These are phyloP conservation scores for Rosa multiflora DNA, from an alignment of 306 rosid genomes.

Conservation along the genomic window DNA sequence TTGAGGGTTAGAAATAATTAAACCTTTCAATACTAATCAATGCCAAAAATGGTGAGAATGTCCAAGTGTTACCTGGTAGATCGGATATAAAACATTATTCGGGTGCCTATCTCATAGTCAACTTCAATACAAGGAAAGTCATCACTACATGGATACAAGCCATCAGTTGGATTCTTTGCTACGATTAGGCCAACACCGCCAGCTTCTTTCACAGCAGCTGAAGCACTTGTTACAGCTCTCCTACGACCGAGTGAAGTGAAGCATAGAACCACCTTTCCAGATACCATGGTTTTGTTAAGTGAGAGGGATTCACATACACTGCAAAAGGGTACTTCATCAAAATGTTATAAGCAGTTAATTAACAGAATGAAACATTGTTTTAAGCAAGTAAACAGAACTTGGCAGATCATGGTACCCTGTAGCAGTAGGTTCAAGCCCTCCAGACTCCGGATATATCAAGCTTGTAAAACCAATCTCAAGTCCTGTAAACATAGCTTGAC, in stretches of 20 bases:
- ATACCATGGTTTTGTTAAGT: conserved; percentile 26
- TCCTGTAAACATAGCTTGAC: conserved; percentile 32
- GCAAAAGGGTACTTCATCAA: not conserved
- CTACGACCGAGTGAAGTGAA: conserved; percentile 18
- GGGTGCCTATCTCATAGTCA: conserved; percentile 39
- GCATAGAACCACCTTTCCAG: conserved; percentile 41
- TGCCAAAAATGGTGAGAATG: too few relatives aligned
- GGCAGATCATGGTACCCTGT: conserved; percentile 12
- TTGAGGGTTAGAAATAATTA: not conserved
- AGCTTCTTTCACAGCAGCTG: conserved; percentile 27
- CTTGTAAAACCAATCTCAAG: conserved; percentile 31
- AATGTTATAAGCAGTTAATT: not conserved
- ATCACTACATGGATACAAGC: conserved; percentile 15
- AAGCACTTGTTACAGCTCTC: conserved; percentile 10
- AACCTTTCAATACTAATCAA: not conserved
- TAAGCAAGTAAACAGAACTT: not conserved
- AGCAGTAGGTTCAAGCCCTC: conserved; percentile 4
- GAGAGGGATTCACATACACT: conserved; percentile 36
- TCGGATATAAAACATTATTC: conserved; percentile 40
- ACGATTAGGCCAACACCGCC: conserved; percentile 38
- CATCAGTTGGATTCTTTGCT: conserved; percentile 28
- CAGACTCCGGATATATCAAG: conserved; percentile 39
- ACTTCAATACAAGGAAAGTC: conserved; percentile 40
- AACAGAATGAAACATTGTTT: not conserved
- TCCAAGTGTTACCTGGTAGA: conserved; percentile 35